These are phyloP conservation scores for Lecanicillium sp. DNA, from an alignment of 2,329 filamentous ascomycete species.

Conservation along the genomic window DNA sequence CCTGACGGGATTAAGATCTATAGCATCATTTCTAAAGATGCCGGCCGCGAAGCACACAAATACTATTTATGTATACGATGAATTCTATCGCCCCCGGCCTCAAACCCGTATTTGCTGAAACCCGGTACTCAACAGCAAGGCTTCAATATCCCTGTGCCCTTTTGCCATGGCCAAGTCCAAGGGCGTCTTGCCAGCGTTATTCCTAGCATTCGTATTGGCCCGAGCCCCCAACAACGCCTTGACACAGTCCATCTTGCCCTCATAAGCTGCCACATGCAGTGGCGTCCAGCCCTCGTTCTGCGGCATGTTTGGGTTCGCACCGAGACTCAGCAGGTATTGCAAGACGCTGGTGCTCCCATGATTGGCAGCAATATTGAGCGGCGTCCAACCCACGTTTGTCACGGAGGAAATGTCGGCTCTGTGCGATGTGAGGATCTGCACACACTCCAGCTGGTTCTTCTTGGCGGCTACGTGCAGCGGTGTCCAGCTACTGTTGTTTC, in stretches of 20 bases:
- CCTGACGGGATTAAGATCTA: too few relatives aligned
- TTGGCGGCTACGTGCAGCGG: conserved; percentile 28
- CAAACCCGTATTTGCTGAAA: not conserved
- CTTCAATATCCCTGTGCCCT: conserved; percentile 2
- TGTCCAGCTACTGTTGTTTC: conserved; percentile 12
- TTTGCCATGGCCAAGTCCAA: not conserved
- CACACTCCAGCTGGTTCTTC: conserved; percentile 24
- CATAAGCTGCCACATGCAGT: not conserved
- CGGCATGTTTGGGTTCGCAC: not conserved
- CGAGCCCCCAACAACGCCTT: not conserved
- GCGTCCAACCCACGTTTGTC: not conserved
- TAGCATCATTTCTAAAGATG: too few relatives aligned
- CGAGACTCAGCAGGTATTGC: not conserved
- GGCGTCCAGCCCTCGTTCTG: conserved; percentile 2
- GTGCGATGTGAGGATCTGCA: conserved; percentile 23
- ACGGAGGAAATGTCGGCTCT: conserved; percentile 1
- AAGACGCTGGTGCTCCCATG: not conserved
- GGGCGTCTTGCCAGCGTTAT: not conserved
- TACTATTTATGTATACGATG: too few relatives aligned
- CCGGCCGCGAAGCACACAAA: too few relatives aligned
- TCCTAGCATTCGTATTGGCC: not conserved
- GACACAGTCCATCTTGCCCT: not conserved
- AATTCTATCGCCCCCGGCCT: not conserved
- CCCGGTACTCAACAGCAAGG: not conserved
- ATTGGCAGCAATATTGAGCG: not conserved